Percentiles rank a stretch among this genome's conserved stretches.
phyloP scores from a whole-genome alignment of 352 stramenopile species.

The Globisporangium abappressorium region DNA sequence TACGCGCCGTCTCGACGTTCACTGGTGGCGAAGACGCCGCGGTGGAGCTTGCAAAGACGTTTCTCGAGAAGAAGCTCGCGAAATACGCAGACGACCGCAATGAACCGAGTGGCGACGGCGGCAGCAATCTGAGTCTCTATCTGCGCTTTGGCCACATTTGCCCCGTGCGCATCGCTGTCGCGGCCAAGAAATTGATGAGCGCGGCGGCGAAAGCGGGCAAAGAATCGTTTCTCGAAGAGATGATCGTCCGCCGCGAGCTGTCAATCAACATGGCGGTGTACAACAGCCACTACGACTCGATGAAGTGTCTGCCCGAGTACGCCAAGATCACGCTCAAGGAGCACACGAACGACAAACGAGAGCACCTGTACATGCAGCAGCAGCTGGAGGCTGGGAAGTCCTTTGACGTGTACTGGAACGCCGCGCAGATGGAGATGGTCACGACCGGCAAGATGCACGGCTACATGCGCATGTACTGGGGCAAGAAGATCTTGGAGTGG shows the following conservation, averaged over 20 bases:
- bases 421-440: constrained; percentile 95
- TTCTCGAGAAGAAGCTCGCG: constrained; percentile 79
- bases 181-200: constrained; percentile 63
- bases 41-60: constrained; percentile 76
- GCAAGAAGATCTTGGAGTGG: constrained; percentile 99
- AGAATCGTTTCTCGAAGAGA: constrained; percentile 96
- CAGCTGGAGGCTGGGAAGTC: constrained; percentile 92
- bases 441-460: constrained; percentile 91
- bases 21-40: constrained; percentile 66
- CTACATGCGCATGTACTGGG: constrained; percentile 99
- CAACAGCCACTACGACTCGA: constrained; percentile 93
- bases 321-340: constrained; percentile 90
- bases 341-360: constrained; percentile 85
- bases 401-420: constrained; percentile 98
- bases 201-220: constrained; percentile 63
- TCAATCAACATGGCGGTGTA: constrained; percentile 98
- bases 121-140: constrained; percentile 93
- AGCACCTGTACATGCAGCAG: constrained; percentile 89
- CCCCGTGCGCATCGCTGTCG: constrained; percentile 60
- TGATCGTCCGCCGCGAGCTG: constrained; percentile 95
- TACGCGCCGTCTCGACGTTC: constrained; percentile 58
- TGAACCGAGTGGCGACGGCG: constrained; percentile 90
- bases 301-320: constrained; percentile 88
- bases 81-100: constrained; percentile 88
- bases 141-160: constrained; percentile 93